Percentiles rank a stretch among this genome's conserved stretches.
Evolutionary conservation across 805 yeast species (phyloP).

Genomic region (Pichia scutulata): DNA sequence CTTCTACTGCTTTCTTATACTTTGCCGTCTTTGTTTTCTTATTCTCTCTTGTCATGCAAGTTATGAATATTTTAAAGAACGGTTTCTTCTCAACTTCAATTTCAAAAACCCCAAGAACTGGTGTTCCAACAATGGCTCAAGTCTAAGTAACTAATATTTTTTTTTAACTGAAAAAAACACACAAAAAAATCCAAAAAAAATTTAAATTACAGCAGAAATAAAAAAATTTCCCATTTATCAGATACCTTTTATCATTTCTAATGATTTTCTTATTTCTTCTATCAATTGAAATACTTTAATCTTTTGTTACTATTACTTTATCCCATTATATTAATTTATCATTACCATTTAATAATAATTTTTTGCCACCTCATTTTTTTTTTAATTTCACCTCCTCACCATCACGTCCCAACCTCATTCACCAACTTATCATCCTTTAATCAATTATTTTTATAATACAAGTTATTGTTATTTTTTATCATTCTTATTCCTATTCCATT

Average conservation of each 20-base stretch:
- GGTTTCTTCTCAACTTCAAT: conserved; percentile 51
- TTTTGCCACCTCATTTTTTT: too few relatives aligned
- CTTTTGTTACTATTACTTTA: background rate
- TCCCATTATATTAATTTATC: background rate
- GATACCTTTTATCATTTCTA: background rate
- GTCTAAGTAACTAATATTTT: conserved; percentile 38
- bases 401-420: too few relatives aligned
- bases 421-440: background rate
- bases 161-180: too few relatives aligned
- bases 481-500: background rate
- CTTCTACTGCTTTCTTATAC: conserved; percentile 73
- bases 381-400: background rate
- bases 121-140: conserved; percentile 86
- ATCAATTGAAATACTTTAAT: background rate
- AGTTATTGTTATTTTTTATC: background rate
- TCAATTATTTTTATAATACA: background rate
- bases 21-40: conserved; percentile 72
- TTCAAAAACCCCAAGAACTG: conserved; percentile 57
- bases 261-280: background rate
- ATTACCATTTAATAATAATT: background rate
- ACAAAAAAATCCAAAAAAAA: background rate
- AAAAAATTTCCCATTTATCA: background rate
- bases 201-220: too few relatives aligned
- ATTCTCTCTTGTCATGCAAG: conserved; percentile 49
- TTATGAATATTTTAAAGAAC: conserved; percentile 42